Base-by-base conservation (phyloP, 1,284 basidiomycete species). In the Microbotryum intermedium region DNA sequence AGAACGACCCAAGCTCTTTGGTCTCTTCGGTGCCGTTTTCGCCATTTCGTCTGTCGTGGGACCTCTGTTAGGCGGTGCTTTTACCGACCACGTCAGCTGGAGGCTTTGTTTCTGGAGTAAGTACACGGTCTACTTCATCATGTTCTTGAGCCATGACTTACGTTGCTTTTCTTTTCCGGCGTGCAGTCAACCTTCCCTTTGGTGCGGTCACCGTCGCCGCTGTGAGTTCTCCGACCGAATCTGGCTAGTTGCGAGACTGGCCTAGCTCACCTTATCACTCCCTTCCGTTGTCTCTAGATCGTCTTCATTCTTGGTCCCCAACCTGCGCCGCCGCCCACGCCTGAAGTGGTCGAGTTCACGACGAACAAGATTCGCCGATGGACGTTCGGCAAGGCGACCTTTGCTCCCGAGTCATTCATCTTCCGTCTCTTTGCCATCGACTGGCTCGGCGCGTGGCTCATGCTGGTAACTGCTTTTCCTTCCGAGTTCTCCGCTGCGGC, bases 11-110 rank as follows among this genome's bases (percentile, higher is more conserved):
- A 73, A 70, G 13, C 73, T 76, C 60, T 74, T 78, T 66, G 76
- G 73, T 0, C 55, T 72, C 20, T 74, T 74, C 52, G 72, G 72
- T 13, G 52, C 42, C 23, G 70, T 78, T 61, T 76, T 77, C 55
- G 75, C 74, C 34, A 64, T 78, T 42, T 74, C 74, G 13, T 69
- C 72, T 39, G 72, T 77, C 25, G 57, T 77, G 23, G 77, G 77
- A 8, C 75, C 76, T 1, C 65, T 76, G 18, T 65, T 77, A 8
- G 76, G 75, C 21, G 77, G 76, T 43, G 77, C 74, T 6, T 79
- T 79, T 64, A 77, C 77, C 23, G 75, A 79, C 55, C 72, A 71
- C 21, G 75, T 76, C 39, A 72, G 74, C 1, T 79, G 79, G 78
- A 68, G 78, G 55, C 59, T 68, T 64, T 74, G 71, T 58, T 74